These are phyloP conservation scores for Peniophora sp. DNA, from an alignment of 1,284 basidiomycete species.

Conservation along the genomic window DNA sequence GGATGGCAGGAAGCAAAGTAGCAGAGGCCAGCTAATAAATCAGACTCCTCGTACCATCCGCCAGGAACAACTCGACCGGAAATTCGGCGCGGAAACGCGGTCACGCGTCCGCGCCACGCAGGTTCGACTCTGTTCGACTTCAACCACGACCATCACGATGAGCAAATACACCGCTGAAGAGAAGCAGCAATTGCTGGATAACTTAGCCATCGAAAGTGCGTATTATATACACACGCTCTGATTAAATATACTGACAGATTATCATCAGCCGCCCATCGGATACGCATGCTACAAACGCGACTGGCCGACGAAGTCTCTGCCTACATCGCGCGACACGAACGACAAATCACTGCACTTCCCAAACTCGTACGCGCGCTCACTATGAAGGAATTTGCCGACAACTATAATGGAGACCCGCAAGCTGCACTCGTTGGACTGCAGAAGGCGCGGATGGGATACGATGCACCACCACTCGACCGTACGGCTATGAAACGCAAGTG, in stretches of 20 bases:
- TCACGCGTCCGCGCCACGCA: conserved; percentile 14
- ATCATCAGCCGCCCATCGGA: conserved; percentile 55
- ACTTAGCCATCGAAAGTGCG: conserved; percentile 73
- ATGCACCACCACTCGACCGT: conserved; percentile 51
- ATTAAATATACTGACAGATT: conserved; percentile 4
- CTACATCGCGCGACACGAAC: conserved; percentile 64
- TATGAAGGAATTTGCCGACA: conserved; percentile 68
- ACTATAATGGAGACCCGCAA: conserved; percentile 68
- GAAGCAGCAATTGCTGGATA: conserved; percentile 64
- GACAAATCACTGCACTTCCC: conserved; percentile 65
- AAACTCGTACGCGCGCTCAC: conserved; percentile 63
- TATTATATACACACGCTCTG: conserved; percentile 4
- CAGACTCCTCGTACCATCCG: conserved; percentile 1
- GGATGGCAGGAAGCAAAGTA: neutral
- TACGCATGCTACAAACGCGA: conserved; percentile 63
- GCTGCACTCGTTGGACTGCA: conserved; percentile 57
- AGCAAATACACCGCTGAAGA: conserved; percentile 45
- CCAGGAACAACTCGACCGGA: neutral
- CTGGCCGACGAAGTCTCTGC: conserved; percentile 62
- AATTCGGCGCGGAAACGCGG: conserved; percentile 2
- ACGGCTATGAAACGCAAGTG: conserved; percentile 68
- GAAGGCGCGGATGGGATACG: conserved; percentile 35
- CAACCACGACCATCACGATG: neutral
- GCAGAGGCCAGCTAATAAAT: too few species aligned
- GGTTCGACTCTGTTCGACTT: too few species aligned